Base-by-base conservation (phyloP, 495 filamentous ascomycete species). In the Aspergillus mulundensis region DNA sequence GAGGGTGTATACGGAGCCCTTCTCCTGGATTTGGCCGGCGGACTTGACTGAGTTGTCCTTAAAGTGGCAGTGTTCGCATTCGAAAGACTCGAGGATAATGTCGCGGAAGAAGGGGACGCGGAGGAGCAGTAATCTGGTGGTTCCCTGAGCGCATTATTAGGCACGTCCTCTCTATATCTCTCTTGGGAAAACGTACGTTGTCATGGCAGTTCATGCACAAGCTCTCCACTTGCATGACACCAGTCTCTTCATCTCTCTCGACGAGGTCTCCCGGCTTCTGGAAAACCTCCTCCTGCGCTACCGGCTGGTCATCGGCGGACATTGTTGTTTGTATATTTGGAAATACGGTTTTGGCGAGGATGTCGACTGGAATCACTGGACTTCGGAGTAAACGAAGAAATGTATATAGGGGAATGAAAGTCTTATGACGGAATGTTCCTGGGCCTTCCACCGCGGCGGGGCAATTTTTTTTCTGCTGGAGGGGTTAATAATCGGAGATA, bases 71-170 rank as follows among this genome's bases (percentile, higher is more conserved):
- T 96, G 82, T 1, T 87, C 81, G 74, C 94, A 99, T 57, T 83
- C 83, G 76, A 99, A 99, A 44, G 91, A 96, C 84, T 96, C 95
- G 60, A 99, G 81, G 58, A 99, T 90, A 56, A 97, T 84, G 68
- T 99, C 94, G 66, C 90, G 88, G 80, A 99, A 97, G 77, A 85
- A 97, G 19, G 94, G 95, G 19, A 99, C 95, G 45, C 85, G 83
- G 43, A 93, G 92, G 38, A 97, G 82, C 20, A 97, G 79, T 21
- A 98, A 79, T 45, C 88, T 84, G 10, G 94, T 98, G 0, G 70
- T 84, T 70, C 94, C 93, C 87, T 96, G 60, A 0, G 34, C 11
- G 23, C 1, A 57, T 28, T 8, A 36, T 55, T 54, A 56, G 36
- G 34, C 11, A 3, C 8, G 32, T 21, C 12, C 4, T 25, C 36